Percentiles rank a stretch among this genome's conserved stretches.
phyloP scores from a whole-genome alignment of 495 filamentous ascomycete genomes.

The Schizothecium vesticola region DNA sequence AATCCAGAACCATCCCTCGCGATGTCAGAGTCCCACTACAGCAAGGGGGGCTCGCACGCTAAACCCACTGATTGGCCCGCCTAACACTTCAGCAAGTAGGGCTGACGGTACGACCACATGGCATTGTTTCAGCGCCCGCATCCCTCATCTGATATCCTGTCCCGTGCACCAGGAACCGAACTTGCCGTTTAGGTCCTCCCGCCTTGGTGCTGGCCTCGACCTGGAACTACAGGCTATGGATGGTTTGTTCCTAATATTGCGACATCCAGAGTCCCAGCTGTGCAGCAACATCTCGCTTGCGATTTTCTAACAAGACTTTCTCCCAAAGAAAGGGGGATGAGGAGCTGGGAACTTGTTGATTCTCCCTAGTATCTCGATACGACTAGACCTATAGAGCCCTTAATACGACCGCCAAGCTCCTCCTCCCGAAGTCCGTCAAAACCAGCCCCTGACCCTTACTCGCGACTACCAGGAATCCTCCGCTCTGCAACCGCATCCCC shows the following conservation, averaged over 20 bases:
- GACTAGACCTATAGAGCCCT: too few species aligned
- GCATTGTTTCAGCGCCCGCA: not conserved
- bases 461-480: not conserved
- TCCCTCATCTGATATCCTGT: not conserved
- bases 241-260: too few species aligned
- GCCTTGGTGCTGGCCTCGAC: too few species aligned
- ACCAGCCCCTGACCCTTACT: not conserved
- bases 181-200: not conserved
- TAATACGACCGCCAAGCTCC: too few species aligned
- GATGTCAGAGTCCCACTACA: not conserved
- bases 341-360: too few species aligned
- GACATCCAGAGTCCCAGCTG: too few species aligned
- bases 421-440: too few species aligned
- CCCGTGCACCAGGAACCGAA: not conserved
- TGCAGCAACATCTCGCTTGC: too few species aligned
- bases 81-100: not conserved
- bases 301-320: too few species aligned
- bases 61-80: not conserved
- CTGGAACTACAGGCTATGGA: too few species aligned
- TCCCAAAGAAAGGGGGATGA: too few species aligned
- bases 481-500: not conserved
- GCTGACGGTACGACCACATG: not conserved
- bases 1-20: not conserved
- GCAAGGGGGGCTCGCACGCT: not conserved
- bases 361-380: too few species aligned